Conservation (phyloP, 768 basidiomycete genomes). For the Boletus bicolor region DNA sequence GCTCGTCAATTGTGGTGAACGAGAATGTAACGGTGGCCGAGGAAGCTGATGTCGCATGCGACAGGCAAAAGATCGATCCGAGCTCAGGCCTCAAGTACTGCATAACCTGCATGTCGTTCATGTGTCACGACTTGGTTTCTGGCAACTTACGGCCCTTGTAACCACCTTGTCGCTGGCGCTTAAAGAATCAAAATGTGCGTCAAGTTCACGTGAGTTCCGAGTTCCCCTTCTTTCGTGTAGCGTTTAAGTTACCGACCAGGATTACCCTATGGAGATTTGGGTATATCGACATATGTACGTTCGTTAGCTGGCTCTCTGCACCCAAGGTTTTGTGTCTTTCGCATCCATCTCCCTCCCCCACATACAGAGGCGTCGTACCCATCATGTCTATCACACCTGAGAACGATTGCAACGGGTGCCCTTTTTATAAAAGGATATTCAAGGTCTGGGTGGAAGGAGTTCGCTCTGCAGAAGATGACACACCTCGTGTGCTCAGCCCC, state of each 20-base stretch:
- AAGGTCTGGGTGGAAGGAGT: not conserved
- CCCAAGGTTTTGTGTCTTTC: not conserved
- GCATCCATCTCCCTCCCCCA: too few relatives aligned
- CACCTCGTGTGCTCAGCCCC: conserved; percentile 5
- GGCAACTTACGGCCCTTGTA: not conserved
- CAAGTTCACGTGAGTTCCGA: not conserved
- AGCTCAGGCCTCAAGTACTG: not conserved
- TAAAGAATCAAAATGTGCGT: not conserved
- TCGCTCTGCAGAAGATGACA: not conserved
- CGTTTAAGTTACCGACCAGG: not conserved
- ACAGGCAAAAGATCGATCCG: too few relatives aligned
- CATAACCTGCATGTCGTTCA: not conserved
- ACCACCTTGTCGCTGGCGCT: not conserved
- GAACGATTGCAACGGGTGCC: not conserved
- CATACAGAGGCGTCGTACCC: not conserved
- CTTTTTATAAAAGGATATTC: not conserved
- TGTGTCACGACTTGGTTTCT: not conserved
- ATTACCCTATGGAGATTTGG: not conserved
- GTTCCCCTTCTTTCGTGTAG: not conserved
- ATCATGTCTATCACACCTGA: not conserved
- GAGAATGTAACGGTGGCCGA: too few relatives aligned
- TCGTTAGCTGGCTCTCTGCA: not conserved
- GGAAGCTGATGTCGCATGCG: too few relatives aligned
- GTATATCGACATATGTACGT: not conserved
- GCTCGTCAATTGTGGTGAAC: too few relatives aligned